Percentiles rank a stretch among this genome's conserved stretches.
phyloP scores from a whole-genome alignment of 225 moss, liverwort and hornwort species.

The Climacium dendroides region DNA sequence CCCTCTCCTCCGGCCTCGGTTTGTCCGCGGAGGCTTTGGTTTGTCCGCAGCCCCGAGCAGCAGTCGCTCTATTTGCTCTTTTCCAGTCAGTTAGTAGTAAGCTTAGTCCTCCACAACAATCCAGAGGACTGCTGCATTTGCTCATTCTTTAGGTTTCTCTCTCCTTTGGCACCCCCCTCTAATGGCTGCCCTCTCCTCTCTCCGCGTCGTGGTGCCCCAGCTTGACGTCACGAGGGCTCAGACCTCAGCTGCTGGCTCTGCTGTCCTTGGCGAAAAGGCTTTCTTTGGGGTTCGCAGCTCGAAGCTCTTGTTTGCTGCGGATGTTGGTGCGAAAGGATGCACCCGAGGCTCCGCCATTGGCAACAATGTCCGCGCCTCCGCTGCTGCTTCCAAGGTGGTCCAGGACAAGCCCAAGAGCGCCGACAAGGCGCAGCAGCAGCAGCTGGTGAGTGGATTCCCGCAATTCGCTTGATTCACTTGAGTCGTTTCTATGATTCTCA shows the following conservation, averaged over 20 bases:
- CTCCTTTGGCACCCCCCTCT: neutral
- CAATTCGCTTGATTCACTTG: neutral
- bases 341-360: neutral
- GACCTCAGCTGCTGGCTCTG: neutral
- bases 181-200: conserved; percentile 22
- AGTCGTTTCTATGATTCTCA: neutral
- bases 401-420: conserved; percentile 30
- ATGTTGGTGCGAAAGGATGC: neutral
- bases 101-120: neutral
- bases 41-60: neutral
- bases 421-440: conserved; percentile 1
- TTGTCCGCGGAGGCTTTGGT: neutral
- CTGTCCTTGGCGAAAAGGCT: neutral
- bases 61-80: neutral
- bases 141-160: neutral
- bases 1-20: neutral
- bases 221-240: conserved; percentile 2
- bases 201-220: conserved; percentile 12
- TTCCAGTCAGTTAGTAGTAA: neutral
- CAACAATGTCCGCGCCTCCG: conserved; percentile 8
- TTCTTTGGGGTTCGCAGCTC: conserved; percentile 2
- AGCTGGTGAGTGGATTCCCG: conserved; percentile 20
- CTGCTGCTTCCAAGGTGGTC: conserved; percentile 29
- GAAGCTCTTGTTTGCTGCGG: neutral
- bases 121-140: neutral